Base-by-base conservation (phyloP, 2,329 filamentous ascomycete species). In the Microdochium paspali region DNA sequence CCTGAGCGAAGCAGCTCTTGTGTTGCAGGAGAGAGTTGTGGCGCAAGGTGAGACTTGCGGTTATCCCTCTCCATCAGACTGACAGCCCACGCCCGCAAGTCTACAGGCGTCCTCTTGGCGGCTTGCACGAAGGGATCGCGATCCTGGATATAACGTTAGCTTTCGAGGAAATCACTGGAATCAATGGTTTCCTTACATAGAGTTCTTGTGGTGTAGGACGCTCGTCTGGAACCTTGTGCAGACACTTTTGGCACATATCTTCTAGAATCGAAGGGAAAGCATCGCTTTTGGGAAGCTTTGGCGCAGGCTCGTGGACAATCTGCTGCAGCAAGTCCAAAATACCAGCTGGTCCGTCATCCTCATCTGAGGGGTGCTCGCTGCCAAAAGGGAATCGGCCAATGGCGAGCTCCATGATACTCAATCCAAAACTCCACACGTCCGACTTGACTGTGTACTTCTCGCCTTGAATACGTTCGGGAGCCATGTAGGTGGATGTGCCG, bases 401-500 rank as follows among this genome's bases (percentile, higher is more conserved):
- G 28, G 93, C 93, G 56, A 98, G 71, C 67, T 98, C 93, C 90
- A 98, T 97, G 52, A 98, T 82, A 1, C 85, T 85, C 55, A 98
- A 73, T 26, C 93, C 93, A 53, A 96, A 94, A 77, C 90, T 96
- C 93, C 93, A 98, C 3, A 98, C 93, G 64, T 98, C 93, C 12
- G 90, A 96, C 67, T 96, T 96, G 59, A 98, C 91, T 0, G 91
- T 95, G 68, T 98, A 98, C 58, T 88, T 90, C 53, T 93, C 90
- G 52, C 93, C 93, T 65, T 97, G 90, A 56, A 98, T 98, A 65
- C 93, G 82, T 71, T 98, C 93, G 0, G 93, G 93, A 0, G 93
- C 93, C 93, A 98, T 98, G 73, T 98, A 98, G 48, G 93, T 98
- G 31, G 93, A 96, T 2, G 93, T 98, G 46, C 93, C 93, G 30